These are phyloP conservation scores for Trypanosoma boissoni DNA, from an alignment of 208 protist species.

Conservation along the genomic window DNA sequence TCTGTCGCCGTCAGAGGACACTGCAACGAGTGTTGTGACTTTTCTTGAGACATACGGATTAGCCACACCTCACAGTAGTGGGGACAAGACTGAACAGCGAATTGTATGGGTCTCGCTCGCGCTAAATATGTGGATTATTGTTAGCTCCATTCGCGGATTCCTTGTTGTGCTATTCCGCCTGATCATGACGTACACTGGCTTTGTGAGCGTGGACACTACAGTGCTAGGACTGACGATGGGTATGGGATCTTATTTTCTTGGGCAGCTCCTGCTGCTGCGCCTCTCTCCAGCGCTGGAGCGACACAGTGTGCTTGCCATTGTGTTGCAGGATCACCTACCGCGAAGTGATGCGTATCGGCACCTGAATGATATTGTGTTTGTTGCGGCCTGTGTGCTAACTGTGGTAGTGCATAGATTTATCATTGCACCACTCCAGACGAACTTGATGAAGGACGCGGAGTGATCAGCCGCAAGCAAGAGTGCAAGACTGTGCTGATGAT, in stretches of 20 bases:
- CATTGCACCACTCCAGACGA: not conserved
- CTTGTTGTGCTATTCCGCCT: constrained; percentile 74
- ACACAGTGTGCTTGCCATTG: constrained; percentile 12
- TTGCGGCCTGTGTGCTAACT: constrained; percentile 37
- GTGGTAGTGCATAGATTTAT: constrained; percentile 40
- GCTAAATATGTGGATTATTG: constrained; percentile 73
- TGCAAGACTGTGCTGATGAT: not conserved
- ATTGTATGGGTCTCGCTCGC: constrained; percentile 22
- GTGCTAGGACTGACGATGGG: constrained; percentile 56
- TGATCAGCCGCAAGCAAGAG: not conserved
- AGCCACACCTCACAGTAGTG: constrained; percentile 9
- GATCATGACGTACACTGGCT: constrained; percentile 48
- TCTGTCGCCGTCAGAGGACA: constrained; percentile 32
- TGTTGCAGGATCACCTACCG: constrained; percentile 16
- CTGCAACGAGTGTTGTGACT: constrained; percentile 41
- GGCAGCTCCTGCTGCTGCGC: constrained; percentile 68
- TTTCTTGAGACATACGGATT: constrained; percentile 58
- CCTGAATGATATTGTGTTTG: constrained; percentile 62
- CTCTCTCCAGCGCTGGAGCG: constrained; percentile 37
- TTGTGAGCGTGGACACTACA: constrained; percentile 60
- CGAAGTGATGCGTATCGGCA: constrained; percentile 20
- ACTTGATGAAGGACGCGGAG: not conserved
- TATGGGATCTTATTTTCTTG: constrained; percentile 72
- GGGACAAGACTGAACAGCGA: constrained; percentile 17
- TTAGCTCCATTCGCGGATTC: constrained; percentile 70